Evolutionary conservation across 192 early-diverging fungal species (phyloP).

Genomic region (Coemansia sp.): DNA sequence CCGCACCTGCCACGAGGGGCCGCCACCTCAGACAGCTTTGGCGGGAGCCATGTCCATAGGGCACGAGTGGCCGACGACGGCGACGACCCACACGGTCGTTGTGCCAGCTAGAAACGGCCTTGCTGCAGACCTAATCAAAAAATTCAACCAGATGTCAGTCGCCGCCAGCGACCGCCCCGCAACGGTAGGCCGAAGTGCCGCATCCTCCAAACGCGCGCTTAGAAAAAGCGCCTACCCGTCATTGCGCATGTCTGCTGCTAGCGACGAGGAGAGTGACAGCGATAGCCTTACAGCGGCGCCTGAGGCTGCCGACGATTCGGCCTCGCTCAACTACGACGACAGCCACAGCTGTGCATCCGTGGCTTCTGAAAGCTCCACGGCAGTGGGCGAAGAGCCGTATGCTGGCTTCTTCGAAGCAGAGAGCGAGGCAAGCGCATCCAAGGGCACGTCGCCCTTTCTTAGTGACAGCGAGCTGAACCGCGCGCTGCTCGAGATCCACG

Average conservation of each 20-base stretch:
- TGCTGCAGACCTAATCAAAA: slow-evolving; percentile 45
- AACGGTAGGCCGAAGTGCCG: slow-evolving; percentile 9
- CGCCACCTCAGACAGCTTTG: not conserved
- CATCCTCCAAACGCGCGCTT: not conserved
- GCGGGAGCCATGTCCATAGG: slow-evolving; percentile 6
- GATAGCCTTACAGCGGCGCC: not conserved
- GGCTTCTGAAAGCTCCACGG: not conserved
- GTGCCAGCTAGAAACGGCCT: slow-evolving; percentile 33
- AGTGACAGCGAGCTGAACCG: slow-evolving; percentile 47
- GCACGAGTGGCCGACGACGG: slow-evolving; percentile 10
- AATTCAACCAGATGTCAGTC: slow-evolving; percentile 44
- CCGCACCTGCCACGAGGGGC: slow-evolving; percentile 1
- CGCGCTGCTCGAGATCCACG: slow-evolving; percentile 43
- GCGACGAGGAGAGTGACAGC: not conserved
- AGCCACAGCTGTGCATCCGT: not conserved
- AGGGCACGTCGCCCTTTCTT: slow-evolving; percentile 31
- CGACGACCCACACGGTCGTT: not conserved
- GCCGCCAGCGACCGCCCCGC: not conserved
- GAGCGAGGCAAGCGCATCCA: not conserved
- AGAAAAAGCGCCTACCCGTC: not conserved
- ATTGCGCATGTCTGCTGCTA: not conserved
- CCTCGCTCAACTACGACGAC: not conserved
- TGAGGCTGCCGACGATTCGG: not conserved
- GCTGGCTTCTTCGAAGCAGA: not conserved
- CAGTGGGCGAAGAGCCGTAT: not conserved